Conservation (phyloP, 305 asterid species). For the Plantago lanceolata region DNA sequence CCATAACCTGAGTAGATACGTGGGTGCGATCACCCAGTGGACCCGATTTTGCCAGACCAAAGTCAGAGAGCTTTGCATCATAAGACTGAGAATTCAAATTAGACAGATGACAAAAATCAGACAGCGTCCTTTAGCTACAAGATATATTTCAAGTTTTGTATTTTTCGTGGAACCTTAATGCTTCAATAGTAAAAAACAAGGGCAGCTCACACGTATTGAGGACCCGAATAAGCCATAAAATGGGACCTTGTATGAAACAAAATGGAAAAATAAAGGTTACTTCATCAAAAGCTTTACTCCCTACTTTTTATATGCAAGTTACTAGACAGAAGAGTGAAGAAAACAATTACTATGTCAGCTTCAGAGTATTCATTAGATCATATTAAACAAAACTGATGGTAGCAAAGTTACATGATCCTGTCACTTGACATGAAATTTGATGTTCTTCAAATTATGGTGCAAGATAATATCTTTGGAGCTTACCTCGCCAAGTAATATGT, state of each 20-base stretch:
- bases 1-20: conserved; percentile 30
- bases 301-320: background rate
- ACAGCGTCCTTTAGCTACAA: background rate
- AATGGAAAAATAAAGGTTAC: too few species aligned
- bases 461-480: conserved; percentile 3
- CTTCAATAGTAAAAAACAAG: too few species aligned
- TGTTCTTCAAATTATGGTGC: background rate
- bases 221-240: too few species aligned
- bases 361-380: background rate
- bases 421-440: too few species aligned
- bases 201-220: too few species aligned
- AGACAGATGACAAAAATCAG: conserved; percentile 5
- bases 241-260: too few species aligned
- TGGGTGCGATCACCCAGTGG: conserved; percentile 21
- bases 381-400: background rate
- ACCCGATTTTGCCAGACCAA: conserved; percentile 37
- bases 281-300: too few species aligned
- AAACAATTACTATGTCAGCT: background rate
- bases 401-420: too few species aligned
- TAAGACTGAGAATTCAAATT: conserved; percentile 27
- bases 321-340: background rate
- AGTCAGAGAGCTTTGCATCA: conserved; percentile 31
- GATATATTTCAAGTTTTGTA: background rate
- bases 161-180: too few species aligned
- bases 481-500: conserved; percentile 46